phyloP scores from a whole-genome alignment of 2,329 filamentous ascomycete species.

The Cryphonectria parasitica region DNA sequence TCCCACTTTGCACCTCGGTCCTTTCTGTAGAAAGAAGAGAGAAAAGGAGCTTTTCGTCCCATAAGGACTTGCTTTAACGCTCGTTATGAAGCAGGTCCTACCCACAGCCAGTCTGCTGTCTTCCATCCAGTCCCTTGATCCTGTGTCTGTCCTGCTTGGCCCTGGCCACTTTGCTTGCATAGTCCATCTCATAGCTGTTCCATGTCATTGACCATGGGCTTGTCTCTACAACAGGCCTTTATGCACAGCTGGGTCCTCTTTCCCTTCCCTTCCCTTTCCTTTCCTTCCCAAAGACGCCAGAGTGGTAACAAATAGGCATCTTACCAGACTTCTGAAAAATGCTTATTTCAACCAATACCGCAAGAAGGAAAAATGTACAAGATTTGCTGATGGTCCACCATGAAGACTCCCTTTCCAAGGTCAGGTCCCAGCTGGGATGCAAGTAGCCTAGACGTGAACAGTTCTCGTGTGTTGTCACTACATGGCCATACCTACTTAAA shows the following conservation, averaged over 20 bases:
- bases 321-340: conserved; percentile 21
- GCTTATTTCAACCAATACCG: conserved; percentile 23
- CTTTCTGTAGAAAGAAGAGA: neutral
- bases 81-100: conserved; percentile 15
- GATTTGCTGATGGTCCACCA: conserved; percentile 18
- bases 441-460: too few species aligned
- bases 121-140: neutral
- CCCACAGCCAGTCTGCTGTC: conserved; percentile 9
- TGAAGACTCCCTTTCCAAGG: conserved; percentile 21
- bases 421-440: neutral
- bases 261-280: neutral
- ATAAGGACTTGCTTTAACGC: conserved; percentile 8
- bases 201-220: neutral
- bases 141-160: neutral
- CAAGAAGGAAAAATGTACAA: conserved; percentile 28
- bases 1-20: conserved; percentile 12
- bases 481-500: neutral
- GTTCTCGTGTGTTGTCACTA: neutral
- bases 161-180: neutral
- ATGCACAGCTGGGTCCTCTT: neutral
- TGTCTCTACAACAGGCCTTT: neutral
- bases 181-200: neutral
- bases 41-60: conserved; percentile 3
- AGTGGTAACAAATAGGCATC: neutral
- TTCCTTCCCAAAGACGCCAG: neutral